Base-by-base conservation (phyloP, 257 asterid genomes). In the Gentiana macrophylla region DNA sequence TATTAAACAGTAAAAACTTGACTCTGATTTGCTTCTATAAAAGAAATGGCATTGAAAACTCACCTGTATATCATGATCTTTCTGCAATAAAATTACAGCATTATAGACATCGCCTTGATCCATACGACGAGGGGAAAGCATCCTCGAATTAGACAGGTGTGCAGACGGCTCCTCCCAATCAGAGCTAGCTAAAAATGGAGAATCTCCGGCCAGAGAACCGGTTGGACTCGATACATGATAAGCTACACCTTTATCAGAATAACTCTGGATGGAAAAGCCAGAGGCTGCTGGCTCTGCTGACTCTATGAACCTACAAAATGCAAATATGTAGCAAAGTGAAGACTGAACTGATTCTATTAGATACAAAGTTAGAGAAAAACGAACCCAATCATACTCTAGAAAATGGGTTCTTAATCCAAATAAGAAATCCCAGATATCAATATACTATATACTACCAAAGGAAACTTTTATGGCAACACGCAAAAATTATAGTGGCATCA, bases 1-100 rank as follows among this genome's bases (percentile, higher is more conserved):
- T 10, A 4, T 41, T 10, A 41, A 41, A 41, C 46, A 41, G 46
- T 5, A 10, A 41, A 41, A 41, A 41, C 8, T 4, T 41, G 46
- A 41, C 6, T 5, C 5, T 5, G 46, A 41, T 3, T 41, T 41
- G 2, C 46, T 41, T 8, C 8, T 10, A 5, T 3, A 5, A 5
- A 41, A 10, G 46, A 41, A 41, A 4, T 4, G 46, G 9, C 46
- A 41, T 41, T 41, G 9, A 55, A 49, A 49, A 62, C 24, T 32
- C 32, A 81, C 95, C 94, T 84, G 86, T 36, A 86, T 76, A 32
- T 84, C 67, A 57, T 94, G 83, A 37, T 86, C 94, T 10, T 82
- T 76, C 58, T 65, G 82, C 74, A 86, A 64, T 51, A 84, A 54
- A 63, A 70, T 74, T 54, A 86, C 76, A 67, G 84, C 95, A 52